These are phyloP conservation scores for Farysia itapuensis DNA, from an alignment of 1,284 basidiomycete species.

Conservation along the genomic window DNA sequence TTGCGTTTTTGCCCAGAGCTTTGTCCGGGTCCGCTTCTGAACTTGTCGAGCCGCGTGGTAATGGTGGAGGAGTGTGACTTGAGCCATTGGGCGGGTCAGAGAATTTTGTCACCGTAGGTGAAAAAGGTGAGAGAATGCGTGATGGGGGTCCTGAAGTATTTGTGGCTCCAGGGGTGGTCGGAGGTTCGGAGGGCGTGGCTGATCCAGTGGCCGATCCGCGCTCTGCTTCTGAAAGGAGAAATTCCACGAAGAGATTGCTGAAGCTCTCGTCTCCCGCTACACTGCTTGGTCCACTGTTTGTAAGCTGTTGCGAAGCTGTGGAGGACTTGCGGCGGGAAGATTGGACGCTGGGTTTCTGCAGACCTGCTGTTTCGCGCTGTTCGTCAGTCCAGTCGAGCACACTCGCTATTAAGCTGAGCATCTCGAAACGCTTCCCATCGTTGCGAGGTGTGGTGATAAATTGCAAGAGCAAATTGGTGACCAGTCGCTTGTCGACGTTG, in stretches of 20 bases:
- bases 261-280: conserved; percentile 47
- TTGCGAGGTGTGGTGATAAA: conserved; percentile 87
- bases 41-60: too few species aligned
- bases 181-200: not conserved
- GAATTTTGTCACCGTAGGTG: too few species aligned
- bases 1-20: too few species aligned
- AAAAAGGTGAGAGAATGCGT: too few species aligned
- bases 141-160: too few species aligned
- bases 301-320: not conserved
- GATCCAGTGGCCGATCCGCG: conserved; percentile 8
- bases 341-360: conserved; percentile 63
- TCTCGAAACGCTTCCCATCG: conserved; percentile 94
- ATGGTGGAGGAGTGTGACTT: too few species aligned
- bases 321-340: not conserved
- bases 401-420: conserved; percentile 82
- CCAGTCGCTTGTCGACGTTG: conserved; percentile 86
- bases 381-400: conserved; percentile 86
- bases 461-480: conserved; percentile 90
- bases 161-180: not conserved
- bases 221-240: conserved; percentile 54
- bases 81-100: too few species aligned
- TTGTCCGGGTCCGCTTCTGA: too few species aligned
- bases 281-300: not conserved
- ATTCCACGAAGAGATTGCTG: conserved; percentile 57
- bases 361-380: conserved; percentile 85